A percentile compares a stretch with the other conserved stretches of the same genome.
These are phyloP conservation scores for Xanthoparmelia taractica DNA, from an alignment of 495 filamentous ascomycete genomes.

Conservation along the genomic window DNA sequence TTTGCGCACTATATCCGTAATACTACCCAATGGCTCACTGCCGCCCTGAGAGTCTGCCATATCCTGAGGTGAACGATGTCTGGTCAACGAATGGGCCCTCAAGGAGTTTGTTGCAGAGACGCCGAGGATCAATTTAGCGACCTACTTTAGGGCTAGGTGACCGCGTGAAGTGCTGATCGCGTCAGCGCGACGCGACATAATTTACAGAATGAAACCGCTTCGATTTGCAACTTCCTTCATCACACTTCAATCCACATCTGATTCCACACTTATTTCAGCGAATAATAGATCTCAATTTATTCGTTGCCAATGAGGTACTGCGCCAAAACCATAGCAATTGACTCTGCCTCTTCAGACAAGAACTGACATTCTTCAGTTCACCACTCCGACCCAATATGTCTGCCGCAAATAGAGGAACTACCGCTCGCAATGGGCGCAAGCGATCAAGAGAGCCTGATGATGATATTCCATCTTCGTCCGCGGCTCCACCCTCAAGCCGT, in stretches of 20 bases:
- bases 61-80: background rate
- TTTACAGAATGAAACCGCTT: background rate
- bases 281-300: background rate
- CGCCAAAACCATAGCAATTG: background rate
- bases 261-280: background rate
- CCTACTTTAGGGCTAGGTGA: no score
- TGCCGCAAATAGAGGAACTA: slow-evolving; percentile 73
- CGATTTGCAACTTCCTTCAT: background rate
- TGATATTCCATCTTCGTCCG: slow-evolving; percentile 57
- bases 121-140: slow-evolving; percentile 12
- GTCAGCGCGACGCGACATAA: slow-evolving; percentile 10
- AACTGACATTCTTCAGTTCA: slow-evolving; percentile 45
- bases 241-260: background rate
- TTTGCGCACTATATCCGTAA: background rate
- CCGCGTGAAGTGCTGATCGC: background rate
- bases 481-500: slow-evolving; percentile 66
- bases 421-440: slow-evolving; percentile 60
- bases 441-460: slow-evolving; percentile 74
- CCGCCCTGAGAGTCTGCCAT: slow-evolving; percentile 11
- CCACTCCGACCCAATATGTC: slow-evolving; percentile 76
- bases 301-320: slow-evolving; percentile 31
- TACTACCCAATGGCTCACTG: background rate
- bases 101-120: background rate
- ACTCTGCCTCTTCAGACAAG: background rate
- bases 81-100: background rate